phyloP scores from a whole-genome alignment of 352 stramenopile species.

The Globisporangium camurandrum region DNA sequence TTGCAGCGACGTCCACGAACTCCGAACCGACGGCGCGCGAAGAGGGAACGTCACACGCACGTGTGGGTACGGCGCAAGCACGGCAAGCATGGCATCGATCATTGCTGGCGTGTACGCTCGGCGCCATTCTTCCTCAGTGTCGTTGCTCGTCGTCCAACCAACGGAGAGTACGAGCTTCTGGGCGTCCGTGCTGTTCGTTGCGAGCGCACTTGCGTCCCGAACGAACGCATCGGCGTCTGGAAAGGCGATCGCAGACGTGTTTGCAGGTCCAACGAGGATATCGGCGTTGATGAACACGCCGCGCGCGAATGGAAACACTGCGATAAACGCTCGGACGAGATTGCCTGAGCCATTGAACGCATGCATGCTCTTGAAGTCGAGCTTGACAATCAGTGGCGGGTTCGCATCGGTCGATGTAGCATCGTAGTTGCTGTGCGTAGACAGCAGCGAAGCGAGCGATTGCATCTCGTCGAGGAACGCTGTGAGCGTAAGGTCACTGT shows the following conservation, averaged over 20 bases:
- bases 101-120: conserved; percentile 45
- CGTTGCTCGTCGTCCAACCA: conserved; percentile 60
- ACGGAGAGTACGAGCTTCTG: conserved; percentile 69
- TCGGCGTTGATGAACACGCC: conserved; percentile 67
- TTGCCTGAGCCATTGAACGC: conserved; percentile 31
- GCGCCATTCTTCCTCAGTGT: conserved; percentile 37
- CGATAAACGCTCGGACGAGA: conserved; percentile 28
- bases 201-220: conserved; percentile 24
- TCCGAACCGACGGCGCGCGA: conserved; percentile 44
- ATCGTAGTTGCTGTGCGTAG: not conserved
- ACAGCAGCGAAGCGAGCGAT: conserved; percentile 8
- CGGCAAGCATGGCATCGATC: conserved; percentile 46
- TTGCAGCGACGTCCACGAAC: conserved; percentile 43
- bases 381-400: conserved; percentile 62
- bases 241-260: conserved; percentile 24
- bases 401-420: not conserved
- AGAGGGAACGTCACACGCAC: conserved; percentile 60
- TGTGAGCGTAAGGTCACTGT: conserved; percentile 40
- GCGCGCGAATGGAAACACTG: conserved; percentile 34
- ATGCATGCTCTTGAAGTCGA: conserved; percentile 60
- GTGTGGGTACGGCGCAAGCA: conserved; percentile 33
- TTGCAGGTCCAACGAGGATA: conserved; percentile 47
- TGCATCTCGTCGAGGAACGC: conserved; percentile 44
- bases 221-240: conserved; percentile 38
- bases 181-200: conserved; percentile 20